Conservation (phyloP, 2,329 filamentous ascomycete species). For the Fusarium nisikadoi region DNA sequence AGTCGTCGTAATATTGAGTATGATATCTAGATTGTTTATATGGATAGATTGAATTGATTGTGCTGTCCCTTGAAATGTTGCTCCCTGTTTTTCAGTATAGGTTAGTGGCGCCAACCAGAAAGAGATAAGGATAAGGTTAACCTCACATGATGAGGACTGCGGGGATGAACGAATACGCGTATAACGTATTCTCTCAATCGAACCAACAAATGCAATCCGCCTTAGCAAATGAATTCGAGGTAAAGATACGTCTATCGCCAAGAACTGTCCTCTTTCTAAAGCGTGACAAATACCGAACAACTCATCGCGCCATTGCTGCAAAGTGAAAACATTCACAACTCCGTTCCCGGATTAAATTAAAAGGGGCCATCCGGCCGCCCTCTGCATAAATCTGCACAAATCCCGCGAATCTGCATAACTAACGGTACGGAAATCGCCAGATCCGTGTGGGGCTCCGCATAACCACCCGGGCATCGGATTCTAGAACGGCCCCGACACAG, state of each 20-base stretch:
- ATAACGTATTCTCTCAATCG: too few relatives aligned
- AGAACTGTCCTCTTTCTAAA: not conserved
- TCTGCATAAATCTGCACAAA: conserved; percentile 17
- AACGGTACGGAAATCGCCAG: conserved; percentile 1
- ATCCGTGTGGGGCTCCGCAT: conserved; percentile 26
- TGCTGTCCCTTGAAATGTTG: fast-evolving
- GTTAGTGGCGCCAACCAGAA: not conserved
- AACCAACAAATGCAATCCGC: not conserved
- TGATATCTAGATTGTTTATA: not conserved
- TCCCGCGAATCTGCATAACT: conserved; percentile 7
- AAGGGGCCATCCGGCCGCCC: conserved; percentile 3
- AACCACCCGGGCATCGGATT: conserved; percentile 4
- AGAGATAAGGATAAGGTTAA: not conserved
- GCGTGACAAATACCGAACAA: fast-evolving
- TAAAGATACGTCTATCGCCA: too few relatives aligned
- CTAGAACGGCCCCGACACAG: not conserved
- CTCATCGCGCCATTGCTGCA: not conserved
- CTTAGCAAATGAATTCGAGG: not conserved
- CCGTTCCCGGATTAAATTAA: not conserved
- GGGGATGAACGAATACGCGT: too few relatives aligned
- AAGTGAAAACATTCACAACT: not conserved
- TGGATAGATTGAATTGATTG: not conserved
- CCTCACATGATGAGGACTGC: too few relatives aligned
- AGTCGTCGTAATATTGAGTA: not conserved
- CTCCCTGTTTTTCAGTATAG: fast-evolving